Evolutionary conservation across 306 rosid species (phyloP), one percentile per base, ranked within the genome.

Genomic region (Trifolium repens): DNA sequence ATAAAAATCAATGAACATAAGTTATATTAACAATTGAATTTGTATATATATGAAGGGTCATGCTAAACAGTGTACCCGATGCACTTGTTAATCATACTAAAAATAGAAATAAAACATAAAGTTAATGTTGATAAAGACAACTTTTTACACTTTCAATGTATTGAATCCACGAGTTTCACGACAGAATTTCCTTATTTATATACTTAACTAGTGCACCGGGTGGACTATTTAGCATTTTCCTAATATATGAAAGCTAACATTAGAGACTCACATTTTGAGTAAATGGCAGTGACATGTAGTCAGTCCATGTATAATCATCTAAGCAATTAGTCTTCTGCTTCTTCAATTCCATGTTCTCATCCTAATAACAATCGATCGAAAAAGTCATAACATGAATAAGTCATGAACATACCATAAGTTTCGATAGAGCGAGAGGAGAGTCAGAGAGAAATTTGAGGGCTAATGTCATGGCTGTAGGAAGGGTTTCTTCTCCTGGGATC

Each of bases 401-500:
- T 58, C 3, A 2, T 32, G 67, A 65, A 78, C 70, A 78, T 87
- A 91, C 98, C 91, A 26, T 49, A 34, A 92, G 60, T 42, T 84
- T 79, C 30, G 83, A 75, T 8, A 94, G 76, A 63, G 90, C 96
- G 13, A 68, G 78, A 4, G 97, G 91, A 32, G 74, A 61, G 77
- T 94, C 83, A 53, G 75, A 54, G 55, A 94, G 93, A 77, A 81
- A 92, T 35, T 90, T 84, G 76, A 92, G 88, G 65, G 96, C 92
- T 10, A 89, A 47, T 8, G 99, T 88, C 91, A 94, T 89, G 9
- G 96, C 91, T 16, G 81, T 89, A 11, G 97, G 97, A 22, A 92
- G 88, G 15, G 99, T 94, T 80, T 94, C 99, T 72, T 92, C 96
- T 2, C 99, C 97, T 0, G 97, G 99, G 57, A 90, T 87, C 93